Percentiles rank a stretch among this genome's conserved stretches.
These are phyloP conservation scores for Calonectria multiphialidica DNA, from an alignment of 2,329 filamentous ascomycete species.

Conservation along the genomic window DNA sequence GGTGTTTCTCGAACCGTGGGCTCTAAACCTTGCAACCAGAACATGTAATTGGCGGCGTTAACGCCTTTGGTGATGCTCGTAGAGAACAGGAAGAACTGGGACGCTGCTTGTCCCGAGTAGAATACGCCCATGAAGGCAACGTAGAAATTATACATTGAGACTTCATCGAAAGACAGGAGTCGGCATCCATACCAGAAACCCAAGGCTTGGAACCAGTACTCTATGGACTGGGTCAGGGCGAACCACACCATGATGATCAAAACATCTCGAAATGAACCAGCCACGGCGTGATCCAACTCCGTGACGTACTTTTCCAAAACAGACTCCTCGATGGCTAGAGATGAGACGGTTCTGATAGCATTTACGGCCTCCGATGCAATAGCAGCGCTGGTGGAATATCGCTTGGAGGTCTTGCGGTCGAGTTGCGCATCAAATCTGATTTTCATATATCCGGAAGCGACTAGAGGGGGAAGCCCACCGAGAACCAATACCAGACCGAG, in stretches of 20 bases:
- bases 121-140: slow-evolving; percentile 65
- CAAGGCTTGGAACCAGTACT: slow-evolving; percentile 54
- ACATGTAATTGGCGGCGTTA: slow-evolving; percentile 62
- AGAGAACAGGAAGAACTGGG: slow-evolving; percentile 59
- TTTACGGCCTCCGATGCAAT: slow-evolving; percentile 58
- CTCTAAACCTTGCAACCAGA: slow-evolving; percentile 59
- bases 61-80: slow-evolving; percentile 65
- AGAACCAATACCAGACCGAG: slow-evolving; percentile 62
- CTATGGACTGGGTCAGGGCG: slow-evolving; percentile 51
- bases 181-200: slow-evolving; percentile 57
- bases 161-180: slow-evolving; percentile 54
- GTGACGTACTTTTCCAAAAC: slow-evolving; percentile 46
- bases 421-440: slow-evolving; percentile 55
- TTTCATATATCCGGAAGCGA: slow-evolving; percentile 53
- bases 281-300: slow-evolving; percentile 47
- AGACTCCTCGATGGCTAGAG: slow-evolving; percentile 54
- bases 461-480: slow-evolving; percentile 52
- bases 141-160: slow-evolving; percentile 65
- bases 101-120: slow-evolving; percentile 56
- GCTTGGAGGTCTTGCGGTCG: slow-evolving; percentile 51
- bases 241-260: slow-evolving; percentile 51
- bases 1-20: slow-evolving; percentile 56
- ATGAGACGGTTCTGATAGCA: slow-evolving; percentile 56
- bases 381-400: slow-evolving; percentile 51
- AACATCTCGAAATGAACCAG: slow-evolving; percentile 46